phyloP scores from a whole-genome alignment of 176 grass and related monocot species.

The Thinopyrum elongatum region DNA sequence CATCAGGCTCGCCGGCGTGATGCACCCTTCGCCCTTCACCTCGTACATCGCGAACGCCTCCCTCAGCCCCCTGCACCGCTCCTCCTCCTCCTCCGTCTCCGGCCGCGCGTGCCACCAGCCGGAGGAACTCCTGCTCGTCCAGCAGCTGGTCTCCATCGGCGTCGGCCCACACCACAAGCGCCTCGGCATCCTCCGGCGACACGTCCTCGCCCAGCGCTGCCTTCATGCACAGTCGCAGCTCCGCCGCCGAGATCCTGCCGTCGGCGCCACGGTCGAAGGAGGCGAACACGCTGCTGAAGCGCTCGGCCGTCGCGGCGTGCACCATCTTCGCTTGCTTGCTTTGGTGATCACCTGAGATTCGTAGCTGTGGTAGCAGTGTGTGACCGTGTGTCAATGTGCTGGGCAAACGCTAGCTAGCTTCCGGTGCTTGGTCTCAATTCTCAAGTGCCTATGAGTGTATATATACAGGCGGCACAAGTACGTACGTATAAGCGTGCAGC shows the following conservation, averaged over 20 bases:
- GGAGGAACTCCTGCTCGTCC: constrained; percentile 22
- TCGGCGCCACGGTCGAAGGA: constrained; percentile 19
- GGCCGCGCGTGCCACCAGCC: background rate
- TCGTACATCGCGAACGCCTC: constrained; percentile 40
- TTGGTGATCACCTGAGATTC: background rate
- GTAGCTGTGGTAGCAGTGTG: background rate
- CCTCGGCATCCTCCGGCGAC: constrained; percentile 14
- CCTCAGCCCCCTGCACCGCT: background rate
- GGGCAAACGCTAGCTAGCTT: background rate
- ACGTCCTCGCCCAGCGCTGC: constrained; percentile 14
- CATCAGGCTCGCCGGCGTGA: constrained; percentile 43
- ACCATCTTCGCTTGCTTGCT: background rate
- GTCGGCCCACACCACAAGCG: background rate
- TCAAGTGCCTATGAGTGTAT: background rate
- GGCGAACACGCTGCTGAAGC: constrained; percentile 19
- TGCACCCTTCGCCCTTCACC: constrained; percentile 28
- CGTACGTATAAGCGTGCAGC: background rate
- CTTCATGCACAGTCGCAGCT: constrained; percentile 30
- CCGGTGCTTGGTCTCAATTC: background rate
- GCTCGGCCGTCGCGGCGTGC: background rate
- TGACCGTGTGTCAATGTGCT: too few relatives aligned
- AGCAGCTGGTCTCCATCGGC: constrained; percentile 27
- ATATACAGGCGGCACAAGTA: background rate
- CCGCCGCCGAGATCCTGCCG: constrained; percentile 19
- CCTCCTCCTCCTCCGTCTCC: background rate